Conservation (phyloP, 1,139 yeast species). For the Spathaspora sp. region DNA sequence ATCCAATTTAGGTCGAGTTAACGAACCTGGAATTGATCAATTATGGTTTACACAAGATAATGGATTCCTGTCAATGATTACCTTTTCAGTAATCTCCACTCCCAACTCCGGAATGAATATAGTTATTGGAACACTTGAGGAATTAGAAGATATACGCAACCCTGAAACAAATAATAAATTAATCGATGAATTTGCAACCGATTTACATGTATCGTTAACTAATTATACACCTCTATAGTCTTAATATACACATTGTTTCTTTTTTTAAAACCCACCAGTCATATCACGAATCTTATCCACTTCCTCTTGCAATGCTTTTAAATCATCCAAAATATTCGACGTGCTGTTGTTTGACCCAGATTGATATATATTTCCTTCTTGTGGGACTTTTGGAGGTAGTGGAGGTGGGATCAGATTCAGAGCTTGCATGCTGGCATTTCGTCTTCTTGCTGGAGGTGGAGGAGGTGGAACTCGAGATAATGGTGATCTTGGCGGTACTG, state of each 20-base stretch:
- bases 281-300: slow-evolving; percentile 54
- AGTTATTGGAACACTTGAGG: slow-evolving; percentile 19
- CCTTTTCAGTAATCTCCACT: slow-evolving; percentile 20
- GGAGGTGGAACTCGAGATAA: slow-evolving; percentile 31
- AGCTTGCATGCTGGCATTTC: slow-evolving; percentile 16
- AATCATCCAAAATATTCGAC: slow-evolving; percentile 56
- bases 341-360: slow-evolving; percentile 34
- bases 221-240: slow-evolving; percentile 4
- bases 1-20: slow-evolving; percentile 27
- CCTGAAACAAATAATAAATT: slow-evolving; percentile 3
- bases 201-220: slow-evolving; percentile 4
- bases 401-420: slow-evolving; percentile 25
- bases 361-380: slow-evolving; percentile 10
- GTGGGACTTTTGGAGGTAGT: slow-evolving; percentile 33
- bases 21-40: slow-evolving; percentile 16
- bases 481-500: slow-evolving; percentile 19
- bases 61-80: slow-evolving; percentile 22
- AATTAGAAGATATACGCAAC: slow-evolving; percentile 9
- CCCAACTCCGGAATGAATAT: slow-evolving; percentile 23
- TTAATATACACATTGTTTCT: background rate
- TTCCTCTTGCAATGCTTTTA: slow-evolving; percentile 63
- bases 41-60: slow-evolving; percentile 27
- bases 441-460: slow-evolving; percentile 44
- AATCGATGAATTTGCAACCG: slow-evolving; percentile 11
- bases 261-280: slow-evolving; percentile 46